Evolutionary conservation across 306 rosid genomes (phyloP).

Genomic region (Malus orientalis): DNA sequence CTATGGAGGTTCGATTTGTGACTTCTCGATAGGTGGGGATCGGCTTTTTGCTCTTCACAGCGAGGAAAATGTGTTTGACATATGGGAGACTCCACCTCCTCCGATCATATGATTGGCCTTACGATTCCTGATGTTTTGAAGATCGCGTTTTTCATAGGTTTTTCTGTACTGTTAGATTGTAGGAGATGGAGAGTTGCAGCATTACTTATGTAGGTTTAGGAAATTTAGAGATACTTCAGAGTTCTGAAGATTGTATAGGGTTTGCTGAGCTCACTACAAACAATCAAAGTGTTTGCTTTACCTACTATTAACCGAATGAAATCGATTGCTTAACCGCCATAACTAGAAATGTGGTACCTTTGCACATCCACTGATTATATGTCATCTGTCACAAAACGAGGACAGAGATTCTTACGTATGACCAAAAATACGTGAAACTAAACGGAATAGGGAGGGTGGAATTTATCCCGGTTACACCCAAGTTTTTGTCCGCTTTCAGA

Average conservation of each 20-base stretch:
- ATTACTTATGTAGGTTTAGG: constrained; percentile 3
- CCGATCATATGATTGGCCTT: constrained; percentile 44
- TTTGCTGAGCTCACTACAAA: constrained; percentile 15
- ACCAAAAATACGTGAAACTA: no score
- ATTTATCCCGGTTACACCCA: no score
- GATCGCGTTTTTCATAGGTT: background rate
- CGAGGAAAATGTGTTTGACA: constrained; percentile 89
- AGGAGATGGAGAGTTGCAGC: constrained; percentile 5
- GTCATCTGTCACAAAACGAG: no score
- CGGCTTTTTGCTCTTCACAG: constrained; percentile 88
- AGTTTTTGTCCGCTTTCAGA: background rate
- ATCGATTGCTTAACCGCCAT: constrained; percentile 14
- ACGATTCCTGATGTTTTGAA: no score
- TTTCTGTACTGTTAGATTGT: constrained; percentile 8
- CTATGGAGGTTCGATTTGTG: constrained; percentile 86
- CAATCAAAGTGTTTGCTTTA: constrained; percentile 11
- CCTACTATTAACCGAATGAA: constrained; percentile 2
- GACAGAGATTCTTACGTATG: no score
- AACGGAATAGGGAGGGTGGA: no score
- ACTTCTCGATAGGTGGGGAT: constrained; percentile 91
- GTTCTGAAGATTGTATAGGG: constrained; percentile 7
- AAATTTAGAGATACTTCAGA: constrained; percentile 1
- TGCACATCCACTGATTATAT: no score
- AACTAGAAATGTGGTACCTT: background rate
- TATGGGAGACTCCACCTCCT: constrained; percentile 88